Evolutionary conservation across 164 flowering plant species (phyloP), one percentile per base, ranked within the genome.

Genomic region (Vitis cinerea): DNA sequence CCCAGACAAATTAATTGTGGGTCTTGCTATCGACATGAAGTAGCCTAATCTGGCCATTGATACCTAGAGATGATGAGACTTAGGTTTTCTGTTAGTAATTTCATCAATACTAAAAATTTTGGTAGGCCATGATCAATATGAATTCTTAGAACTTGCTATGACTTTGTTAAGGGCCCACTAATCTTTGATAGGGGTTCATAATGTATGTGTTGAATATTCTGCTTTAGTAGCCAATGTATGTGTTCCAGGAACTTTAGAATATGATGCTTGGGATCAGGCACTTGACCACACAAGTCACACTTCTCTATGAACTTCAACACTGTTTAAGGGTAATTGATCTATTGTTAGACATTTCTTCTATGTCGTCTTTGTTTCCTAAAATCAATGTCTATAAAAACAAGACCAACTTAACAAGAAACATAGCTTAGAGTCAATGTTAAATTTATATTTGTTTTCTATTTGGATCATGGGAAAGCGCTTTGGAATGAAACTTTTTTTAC

Each of bases 221-320:
- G 95, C 87, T 74, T 86, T 88, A 10, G 92, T 92, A 17, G 95
- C 95, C 27, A 92, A 77, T 51, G 88, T 87, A 78, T 92, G 90
- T 49, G 90, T 92, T 7, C 88, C 83, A 13, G 93, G 97, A 49
- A 92, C 97, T 12, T 92, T 93, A 6, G 88, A 74, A 67, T 92
- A 95, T 82, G 97, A 76, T 90, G 97, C 74, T 92, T 92, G 19
- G 95, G 95, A 62, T 86, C 86, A 16, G 97, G 93, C 19, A 92
- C 93, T 29, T 87, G 93, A 70, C 97, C 97, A 67, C 90, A 88
- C 71, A 92, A 74, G 71, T 92, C 89, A 56, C 90, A 87, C 79
- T 77, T 92, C 75, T 92, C 95, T 2, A 92, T 79, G 65, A 92
- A 90, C 81, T 88, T 92, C 30, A 92, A 84, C 15, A 90, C 90